Base-by-base conservation (phyloP, 345 rosid species). In the Syzygium oleosum region DNA sequence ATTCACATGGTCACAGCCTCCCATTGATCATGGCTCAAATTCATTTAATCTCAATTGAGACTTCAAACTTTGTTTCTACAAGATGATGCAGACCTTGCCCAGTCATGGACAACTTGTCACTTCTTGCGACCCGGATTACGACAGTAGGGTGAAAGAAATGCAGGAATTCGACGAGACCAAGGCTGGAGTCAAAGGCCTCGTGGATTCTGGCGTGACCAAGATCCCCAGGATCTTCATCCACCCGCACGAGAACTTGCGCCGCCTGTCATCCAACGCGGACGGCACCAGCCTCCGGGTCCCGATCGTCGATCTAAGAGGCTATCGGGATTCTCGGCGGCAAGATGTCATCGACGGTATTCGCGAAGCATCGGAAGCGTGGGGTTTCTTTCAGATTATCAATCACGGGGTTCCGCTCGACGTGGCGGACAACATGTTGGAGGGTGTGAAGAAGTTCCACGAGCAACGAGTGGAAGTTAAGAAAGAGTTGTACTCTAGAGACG, bases 401-500 rank as follows among this genome's bases (percentile, higher is more conserved):
- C 79, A 93, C 73, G 92, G 92, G 77, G 59, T 93, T 85, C 91
- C 95, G 2, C 86, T 73, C 2, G 19, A 83, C 51, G 90, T 93
- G 23, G 89, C 92, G 91, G 93, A 93, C 23, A 90, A 87, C 17
- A 91, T 93, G 93, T 27, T 91, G 51, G 91, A 88, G 41, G 88
- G 89, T 1, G 89, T 90, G 6, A 89, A 87, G 51, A 31, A 85
- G 25, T 93, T 93, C 90, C 95, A 92, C 55, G 94, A 94, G 87
- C 96, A 94, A 52, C 89, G 90, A 10, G 87, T 84, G 89, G 91
- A 93, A 79, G 85, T 63, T 88, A 93, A 91, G 91, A 91, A 86
- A 92, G 91, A 91, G 87, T 85, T 89, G 61, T 94, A 92, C 90
- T 90, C 93, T 2, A 91, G 94, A 6, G 92, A 93, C 51, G 3